These are phyloP conservation scores for Gossypium turneri DNA, from an alignment of 345 rosid genomes.

Conservation along the genomic window DNA sequence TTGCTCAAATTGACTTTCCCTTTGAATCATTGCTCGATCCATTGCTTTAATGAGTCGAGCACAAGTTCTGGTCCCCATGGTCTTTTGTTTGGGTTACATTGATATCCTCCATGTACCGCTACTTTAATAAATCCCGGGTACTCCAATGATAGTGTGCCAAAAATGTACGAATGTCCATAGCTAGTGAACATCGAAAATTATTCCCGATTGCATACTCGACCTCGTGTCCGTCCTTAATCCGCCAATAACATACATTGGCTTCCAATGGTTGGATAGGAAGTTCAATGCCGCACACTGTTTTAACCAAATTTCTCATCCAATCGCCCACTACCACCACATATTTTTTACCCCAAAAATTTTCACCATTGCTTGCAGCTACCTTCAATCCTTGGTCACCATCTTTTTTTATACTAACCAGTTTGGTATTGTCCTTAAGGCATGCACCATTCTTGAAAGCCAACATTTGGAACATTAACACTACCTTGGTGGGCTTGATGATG, in stretches of 20 bases:
- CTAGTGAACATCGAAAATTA: slow-evolving; percentile 62
- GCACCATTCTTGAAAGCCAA: slow-evolving; percentile 56
- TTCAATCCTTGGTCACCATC: slow-evolving; percentile 51
- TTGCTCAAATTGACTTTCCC: slow-evolving; percentile 53
- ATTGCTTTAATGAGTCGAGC: slow-evolving; percentile 42
- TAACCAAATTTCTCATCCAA: slow-evolving; percentile 64
- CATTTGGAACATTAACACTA: slow-evolving; percentile 76
- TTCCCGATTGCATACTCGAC: slow-evolving; percentile 38
- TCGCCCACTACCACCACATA: slow-evolving; percentile 74
- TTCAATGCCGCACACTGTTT: slow-evolving; percentile 40
- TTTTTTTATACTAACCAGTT: slow-evolving; percentile 40
- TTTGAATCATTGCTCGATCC: slow-evolving; percentile 50
- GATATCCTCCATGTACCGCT: slow-evolving; percentile 51
- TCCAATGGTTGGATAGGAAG: slow-evolving; percentile 61
- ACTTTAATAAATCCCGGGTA: slow-evolving; percentile 75
- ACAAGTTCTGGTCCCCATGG: slow-evolving; percentile 56
- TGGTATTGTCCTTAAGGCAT: slow-evolving; percentile 51
- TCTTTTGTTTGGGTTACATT: slow-evolving; percentile 77
- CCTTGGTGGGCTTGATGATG: slow-evolving; percentile 76
- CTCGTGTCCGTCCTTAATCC: slow-evolving; percentile 63
- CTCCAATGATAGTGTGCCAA: slow-evolving; percentile 81
- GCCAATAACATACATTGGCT: slow-evolving; percentile 68
- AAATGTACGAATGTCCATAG: slow-evolving; percentile 50
- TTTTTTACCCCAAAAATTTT: slow-evolving; percentile 49
- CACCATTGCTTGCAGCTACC: slow-evolving; percentile 38